Base-by-base conservation (phyloP, 163 green algal genomes). In the Prototheca cutis region DNA sequence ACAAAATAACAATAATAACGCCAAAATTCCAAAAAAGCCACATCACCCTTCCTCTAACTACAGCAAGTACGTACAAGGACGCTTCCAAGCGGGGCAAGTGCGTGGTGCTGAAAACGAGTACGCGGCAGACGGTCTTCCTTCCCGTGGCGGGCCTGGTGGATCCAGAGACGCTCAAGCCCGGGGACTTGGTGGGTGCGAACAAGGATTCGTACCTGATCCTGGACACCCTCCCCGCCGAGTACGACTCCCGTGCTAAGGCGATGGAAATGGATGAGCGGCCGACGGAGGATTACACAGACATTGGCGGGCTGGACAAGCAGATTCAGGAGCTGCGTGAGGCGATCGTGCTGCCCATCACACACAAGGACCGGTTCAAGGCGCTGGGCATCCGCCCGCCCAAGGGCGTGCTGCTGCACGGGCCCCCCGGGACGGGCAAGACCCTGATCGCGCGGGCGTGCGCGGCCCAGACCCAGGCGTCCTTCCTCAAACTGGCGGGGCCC, bases 201-300 rank as follows among this genome's bases (percentile, higher is more conserved):
- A 98, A 98, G 79, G 89, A 97, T 81, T 90, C 74, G 54, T 99
- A 99, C 72, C 81, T 99, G 4, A 90, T 99, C 65, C 71, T 99
- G 17, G 93, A 98, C 73, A 97, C 85, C 1, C 79, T 99, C 30
- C 93, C 93, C 10, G 87, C 93, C 2, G 93, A 99, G 79, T 99
- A 98, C 59, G 93, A 99, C 81, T 90, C 83, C 21, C 76, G 93
- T 3, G 93, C 98, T 1, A 99, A 99, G 76, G 93, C 91, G 3
- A 98, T 97, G 91, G 91, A 97, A 77, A 85, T 98, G 65, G 93
- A 99, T 66, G 93, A 99, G 81, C 97, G 97, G 80, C 93, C 93
- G 15, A 96, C 77, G 15, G 92, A 99, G 77, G 93, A 98, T 69
- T 99, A 98, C 76, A 83, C 70, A 19, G 93, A 99, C 72, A 88